phyloP scores from a whole-genome alignment of 352 stramenopile genomes.

The Phytophthora hibernalis region DNA sequence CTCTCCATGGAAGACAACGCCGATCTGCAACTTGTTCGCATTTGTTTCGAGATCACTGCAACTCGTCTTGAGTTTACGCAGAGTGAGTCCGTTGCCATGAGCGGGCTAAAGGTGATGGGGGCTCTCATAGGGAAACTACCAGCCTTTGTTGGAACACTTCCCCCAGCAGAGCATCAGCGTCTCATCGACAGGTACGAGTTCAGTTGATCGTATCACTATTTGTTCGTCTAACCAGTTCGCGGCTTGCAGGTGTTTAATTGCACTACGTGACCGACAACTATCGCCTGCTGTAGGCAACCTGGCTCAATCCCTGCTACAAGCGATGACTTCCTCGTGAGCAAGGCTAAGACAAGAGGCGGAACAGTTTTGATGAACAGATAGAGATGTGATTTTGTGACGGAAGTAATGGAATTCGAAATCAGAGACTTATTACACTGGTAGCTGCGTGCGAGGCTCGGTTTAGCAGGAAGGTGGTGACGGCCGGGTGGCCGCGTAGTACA shows the following conservation, averaged over 20 bases:
- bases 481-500: constrained; percentile 64
- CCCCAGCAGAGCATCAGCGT: constrained; percentile 27
- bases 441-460: background rate
- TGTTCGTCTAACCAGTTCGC: background rate
- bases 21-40: constrained; percentile 30
- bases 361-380: constrained; percentile 14
- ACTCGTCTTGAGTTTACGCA: constrained; percentile 29
- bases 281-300: constrained; percentile 45
- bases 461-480: constrained; percentile 31
- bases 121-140: constrained; percentile 62
- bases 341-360: background rate
- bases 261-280: constrained; percentile 38
- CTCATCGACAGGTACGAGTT: constrained; percentile 44
- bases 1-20: constrained; percentile 30
- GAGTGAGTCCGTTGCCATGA: constrained; percentile 53
- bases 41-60: constrained; percentile 34
- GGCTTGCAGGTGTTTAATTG: constrained; percentile 43
- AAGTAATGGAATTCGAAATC: background rate
- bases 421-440: background rate
- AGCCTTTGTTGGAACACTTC: constrained; percentile 40
- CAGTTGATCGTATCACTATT: background rate
- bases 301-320: constrained; percentile 62
- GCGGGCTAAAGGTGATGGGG: constrained; percentile 63
- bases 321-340: constrained; percentile 30
- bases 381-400: background rate